Percentiles rank a stretch among this genome's conserved stretches.
Evolutionary conservation across 2,329 filamentous ascomycete species (phyloP).

Genomic region (Ramularia endophylla): DNA sequence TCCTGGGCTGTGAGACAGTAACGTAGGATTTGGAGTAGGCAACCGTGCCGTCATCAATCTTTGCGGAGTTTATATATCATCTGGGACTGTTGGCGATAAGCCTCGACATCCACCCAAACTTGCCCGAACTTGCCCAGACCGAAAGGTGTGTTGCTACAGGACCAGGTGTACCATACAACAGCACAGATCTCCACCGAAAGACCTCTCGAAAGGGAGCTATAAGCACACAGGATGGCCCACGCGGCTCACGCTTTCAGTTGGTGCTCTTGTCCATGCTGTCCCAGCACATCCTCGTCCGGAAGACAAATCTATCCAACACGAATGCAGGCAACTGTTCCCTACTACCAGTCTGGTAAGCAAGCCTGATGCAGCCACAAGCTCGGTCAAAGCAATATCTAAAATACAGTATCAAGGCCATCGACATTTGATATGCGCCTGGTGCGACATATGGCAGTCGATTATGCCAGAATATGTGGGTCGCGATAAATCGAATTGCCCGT

Average conservation of each 20-base stretch:
- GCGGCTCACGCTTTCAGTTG: conserved; percentile 4
- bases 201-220: no score
- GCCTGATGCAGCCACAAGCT: no score
- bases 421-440: conserved; percentile 10
- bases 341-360: conserved; percentile 1
- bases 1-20: no score
- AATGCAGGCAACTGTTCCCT: conserved; percentile 1
- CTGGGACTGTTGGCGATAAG: background rate
- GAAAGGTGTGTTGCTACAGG: background rate
- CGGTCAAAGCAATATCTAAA: no score
- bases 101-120: background rate
- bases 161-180: no score
- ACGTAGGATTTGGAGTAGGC: no score
- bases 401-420: conserved; percentile 1
- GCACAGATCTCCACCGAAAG: no score
- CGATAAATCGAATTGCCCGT: background rate
- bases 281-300: background rate
- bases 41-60: background rate
- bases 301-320: background rate
- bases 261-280: conserved; percentile 10
- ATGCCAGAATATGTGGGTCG: conserved; percentile 4
- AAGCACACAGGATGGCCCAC: no score
- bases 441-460: conserved; percentile 7
- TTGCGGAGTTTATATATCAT: background rate
- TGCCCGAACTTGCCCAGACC: conserved; percentile 1